Conservation (phyloP, 1,284 basidiomycete species). For the Cutaneotrichosporon sp. region DNA sequence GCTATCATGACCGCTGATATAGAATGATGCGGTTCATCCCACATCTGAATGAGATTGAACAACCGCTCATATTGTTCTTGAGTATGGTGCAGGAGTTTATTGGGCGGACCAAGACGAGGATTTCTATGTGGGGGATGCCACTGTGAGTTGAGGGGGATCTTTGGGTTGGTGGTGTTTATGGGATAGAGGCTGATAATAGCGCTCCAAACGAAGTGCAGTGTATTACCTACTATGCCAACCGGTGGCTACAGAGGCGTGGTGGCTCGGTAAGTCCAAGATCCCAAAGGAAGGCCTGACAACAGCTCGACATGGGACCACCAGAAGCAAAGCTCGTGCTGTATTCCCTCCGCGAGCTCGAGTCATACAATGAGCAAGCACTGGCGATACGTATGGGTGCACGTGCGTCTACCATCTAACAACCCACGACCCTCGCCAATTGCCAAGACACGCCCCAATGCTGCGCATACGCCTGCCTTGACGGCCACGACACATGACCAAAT, state of each 20-base stretch:
- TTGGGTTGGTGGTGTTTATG: not conserved
- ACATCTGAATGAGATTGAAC: not conserved
- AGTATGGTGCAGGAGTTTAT: constrained; percentile 5
- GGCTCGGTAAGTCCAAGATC: not conserved
- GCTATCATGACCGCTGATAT: not conserved
- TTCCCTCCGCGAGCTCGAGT: constrained; percentile 5
- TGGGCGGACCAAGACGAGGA: not conserved
- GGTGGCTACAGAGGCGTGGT: constrained; percentile 8
- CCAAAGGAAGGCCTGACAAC: not conserved
- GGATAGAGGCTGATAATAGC: not conserved
- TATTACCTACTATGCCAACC: constrained; percentile 3
- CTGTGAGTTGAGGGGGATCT: not conserved
- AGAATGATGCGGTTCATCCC: constrained; percentile 3
- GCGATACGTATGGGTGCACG: constrained; percentile 2
- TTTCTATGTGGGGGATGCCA: constrained; percentile 8
- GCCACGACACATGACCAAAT: not conserved
- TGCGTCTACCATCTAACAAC: not conserved
- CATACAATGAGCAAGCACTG: constrained; percentile 1
- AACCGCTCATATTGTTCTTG: not conserved
- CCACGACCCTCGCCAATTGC: too few species aligned
- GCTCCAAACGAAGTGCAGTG: not conserved
- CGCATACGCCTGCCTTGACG: not conserved
- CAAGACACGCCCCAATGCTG: not conserved
- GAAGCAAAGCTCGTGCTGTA: constrained; percentile 10
- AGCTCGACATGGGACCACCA: constrained; percentile 7